Base-by-base conservation (phyloP, 208 protist genomes). In the Wallacemonas collosoma region DNA sequence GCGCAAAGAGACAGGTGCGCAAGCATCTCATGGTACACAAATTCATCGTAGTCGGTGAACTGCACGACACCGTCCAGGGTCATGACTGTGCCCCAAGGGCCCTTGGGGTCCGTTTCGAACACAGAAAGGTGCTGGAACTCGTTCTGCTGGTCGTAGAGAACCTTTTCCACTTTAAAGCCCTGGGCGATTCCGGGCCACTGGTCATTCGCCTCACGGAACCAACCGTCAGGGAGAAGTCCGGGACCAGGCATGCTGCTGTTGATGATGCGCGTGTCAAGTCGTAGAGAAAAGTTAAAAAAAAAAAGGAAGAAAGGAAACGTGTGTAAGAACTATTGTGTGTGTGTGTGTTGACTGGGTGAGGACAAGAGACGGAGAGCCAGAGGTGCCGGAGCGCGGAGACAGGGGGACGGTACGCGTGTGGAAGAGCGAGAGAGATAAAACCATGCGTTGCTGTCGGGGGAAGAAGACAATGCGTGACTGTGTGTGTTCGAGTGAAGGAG, bases 11-110 rank as follows among this genome's bases (percentile, higher is more conserved):
- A 92, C 12, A 98, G 36, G 85, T 99, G 98, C 8, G 93, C 95
- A 36, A 99, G 95, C 97, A 99, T 99, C 83, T 99, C 98, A 81
- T 99, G 98, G 89, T 99, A 99, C 14, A 97, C 85, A 74, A 98
- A 98, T 87, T 99, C 98, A 79, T 99, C 98, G 64, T 93, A 90
- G 75, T 99, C 98, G 39, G 98, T 99, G 62, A 93, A 71, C 77
- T 99, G 98, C 65, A 99, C 98, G 53, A 89, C 95, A 35, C 98
- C 98, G 76, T 99, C 98, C 36, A 99, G 90, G 43, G 93, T 91
- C 71, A 99, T 93, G 60, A 99, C 97, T 62, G 80, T 98, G 45
- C 98, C 98, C 83, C 95, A 99, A 26, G 93, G 88, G 6, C 91
- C 93, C 65, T 79, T 87, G 11, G 85, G 81, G 54, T 95, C 86